Evolutionary conservation across 495 filamentous ascomycete species (phyloP).

Genomic region (Neurospora sp.): DNA sequence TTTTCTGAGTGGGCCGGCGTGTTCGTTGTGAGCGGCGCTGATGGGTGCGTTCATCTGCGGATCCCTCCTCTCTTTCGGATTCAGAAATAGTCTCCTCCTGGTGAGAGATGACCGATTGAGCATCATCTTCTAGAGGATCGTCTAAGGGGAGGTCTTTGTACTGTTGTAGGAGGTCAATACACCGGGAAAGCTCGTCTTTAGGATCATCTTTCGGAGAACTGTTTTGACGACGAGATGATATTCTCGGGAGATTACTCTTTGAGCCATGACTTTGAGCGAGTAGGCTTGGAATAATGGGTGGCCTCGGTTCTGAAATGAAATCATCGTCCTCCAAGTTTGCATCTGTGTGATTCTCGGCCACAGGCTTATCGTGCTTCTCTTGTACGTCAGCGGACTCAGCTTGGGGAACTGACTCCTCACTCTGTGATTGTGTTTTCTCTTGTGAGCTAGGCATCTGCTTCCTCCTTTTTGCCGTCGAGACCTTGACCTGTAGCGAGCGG

Average conservation of each 20-base stretch:
- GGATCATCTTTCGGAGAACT: not conserved
- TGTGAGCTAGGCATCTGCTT: not conserved
- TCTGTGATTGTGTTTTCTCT: constrained; percentile 8
- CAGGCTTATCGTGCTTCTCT: not conserved
- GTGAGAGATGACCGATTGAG: constrained; percentile 8
- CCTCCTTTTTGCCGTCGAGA: constrained; percentile 2
- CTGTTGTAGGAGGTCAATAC: constrained; percentile 23
- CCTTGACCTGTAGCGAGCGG: constrained; percentile 23
- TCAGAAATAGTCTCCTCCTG: constrained; percentile 6
- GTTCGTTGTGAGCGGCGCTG: constrained; percentile 9
- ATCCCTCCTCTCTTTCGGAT: constrained; percentile 8
- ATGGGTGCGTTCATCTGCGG: constrained; percentile 15
- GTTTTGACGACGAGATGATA: not conserved
- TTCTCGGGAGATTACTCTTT: not conserved
- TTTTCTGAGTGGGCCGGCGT: constrained; percentile 6
- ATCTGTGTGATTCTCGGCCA: not conserved
- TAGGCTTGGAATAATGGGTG: not conserved
- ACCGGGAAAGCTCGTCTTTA: constrained; percentile 24
- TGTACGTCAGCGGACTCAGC: not conserved
- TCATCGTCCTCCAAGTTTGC: not conserved
- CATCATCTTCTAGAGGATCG: constrained; percentile 24
- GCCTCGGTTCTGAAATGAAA: not conserved
- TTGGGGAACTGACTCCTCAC: constrained; percentile 3
- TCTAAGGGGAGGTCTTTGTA: constrained; percentile 32
- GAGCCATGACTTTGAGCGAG: not conserved